Evolutionary conservation across 805 yeast genomes (phyloP).

Genomic region (Zygoascus bituminiphila): DNA sequence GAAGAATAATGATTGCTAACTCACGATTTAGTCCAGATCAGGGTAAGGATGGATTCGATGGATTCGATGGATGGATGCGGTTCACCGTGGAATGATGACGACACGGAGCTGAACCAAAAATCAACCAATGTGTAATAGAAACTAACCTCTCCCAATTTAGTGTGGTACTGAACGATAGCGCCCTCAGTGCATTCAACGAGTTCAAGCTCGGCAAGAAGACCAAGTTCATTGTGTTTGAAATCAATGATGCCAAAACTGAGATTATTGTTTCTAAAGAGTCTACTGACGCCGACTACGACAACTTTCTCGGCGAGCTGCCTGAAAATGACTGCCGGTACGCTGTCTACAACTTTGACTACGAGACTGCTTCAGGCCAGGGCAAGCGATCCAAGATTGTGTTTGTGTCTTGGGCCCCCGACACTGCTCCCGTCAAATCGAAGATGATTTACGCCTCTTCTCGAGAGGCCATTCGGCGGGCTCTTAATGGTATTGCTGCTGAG

Average conservation of each 20-base stretch:
- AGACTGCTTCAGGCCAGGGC: constrained; percentile 83
- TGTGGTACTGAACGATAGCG: constrained; percentile 83
- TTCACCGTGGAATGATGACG: too few species aligned
- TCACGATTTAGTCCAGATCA: constrained; percentile 6
- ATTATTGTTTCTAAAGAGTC: constrained; percentile 86
- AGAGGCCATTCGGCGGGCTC: constrained; percentile 94
- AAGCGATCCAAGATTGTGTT: constrained; percentile 71
- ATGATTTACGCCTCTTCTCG: constrained; percentile 98
- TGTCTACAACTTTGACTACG: constrained; percentile 93
- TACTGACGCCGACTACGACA: constrained; percentile 65
- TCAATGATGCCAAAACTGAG: constrained; percentile 82
- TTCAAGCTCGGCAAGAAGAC: constrained; percentile 75
- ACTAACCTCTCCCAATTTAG: constrained; percentile 31
- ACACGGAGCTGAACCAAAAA: too few species aligned
- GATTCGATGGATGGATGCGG: not conserved
- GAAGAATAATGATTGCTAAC: constrained; percentile 1
- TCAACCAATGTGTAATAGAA: too few species aligned
- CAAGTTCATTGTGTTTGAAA: constrained; percentile 73
- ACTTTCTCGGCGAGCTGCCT: constrained; percentile 80
- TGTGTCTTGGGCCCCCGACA: constrained; percentile 95
- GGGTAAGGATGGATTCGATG: constrained; percentile 5
- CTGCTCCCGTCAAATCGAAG: constrained; percentile 86
- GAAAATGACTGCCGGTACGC: constrained; percentile 97
- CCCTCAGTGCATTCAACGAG: constrained; percentile 89
- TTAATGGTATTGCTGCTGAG: constrained; percentile 90